Percentiles rank a stretch among this genome's conserved stretches.
phyloP scores from a whole-genome alignment of 495 filamentous ascomycete species.

The Opeltia flavorubescens region DNA sequence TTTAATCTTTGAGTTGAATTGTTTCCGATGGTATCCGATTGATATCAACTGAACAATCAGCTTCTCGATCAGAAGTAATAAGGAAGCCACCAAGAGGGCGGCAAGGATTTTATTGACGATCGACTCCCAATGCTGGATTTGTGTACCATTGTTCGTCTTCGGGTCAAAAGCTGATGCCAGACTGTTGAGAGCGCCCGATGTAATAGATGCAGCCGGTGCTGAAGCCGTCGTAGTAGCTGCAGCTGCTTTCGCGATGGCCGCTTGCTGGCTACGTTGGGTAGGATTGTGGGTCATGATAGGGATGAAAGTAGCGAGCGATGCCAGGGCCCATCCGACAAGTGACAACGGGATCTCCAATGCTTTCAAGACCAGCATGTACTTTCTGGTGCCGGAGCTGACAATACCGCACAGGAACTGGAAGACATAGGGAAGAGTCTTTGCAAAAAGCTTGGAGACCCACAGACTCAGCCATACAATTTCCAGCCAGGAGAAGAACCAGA shows the following conservation, averaged over 20 bases:
- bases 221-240: neutral
- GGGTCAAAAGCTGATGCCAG: neutral
- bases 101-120: slow-evolving; percentile 61
- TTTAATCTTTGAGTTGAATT: slow-evolving; percentile 78
- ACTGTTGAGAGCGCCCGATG: neutral
- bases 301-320: slow-evolving; percentile 64
- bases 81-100: slow-evolving; percentile 58
- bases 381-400: slow-evolving; percentile 79
- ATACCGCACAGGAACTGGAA: slow-evolving; percentile 85
- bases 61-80: slow-evolving; percentile 72
- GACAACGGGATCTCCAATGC: slow-evolving; percentile 74
- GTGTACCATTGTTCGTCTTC: slow-evolving; percentile 18
- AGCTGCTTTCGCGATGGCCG: slow-evolving; percentile 5
- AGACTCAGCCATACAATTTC: slow-evolving; percentile 80
- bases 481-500: slow-evolving; percentile 81
- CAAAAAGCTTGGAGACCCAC: slow-evolving; percentile 75
- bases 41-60: slow-evolving; percentile 81
- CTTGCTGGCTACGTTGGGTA: slow-evolving; percentile 14
- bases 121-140: slow-evolving; percentile 35
- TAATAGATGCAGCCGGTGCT: neutral
- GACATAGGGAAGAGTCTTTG: slow-evolving; percentile 60
- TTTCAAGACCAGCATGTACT: slow-evolving; percentile 73
- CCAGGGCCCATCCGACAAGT: slow-evolving; percentile 73
- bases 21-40: slow-evolving; percentile 86
- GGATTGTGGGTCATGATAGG: slow-evolving; percentile 47